Conservation (phyloP, 495 filamentous ascomycete genomes). For the Talaromyces wortmannii region DNA sequence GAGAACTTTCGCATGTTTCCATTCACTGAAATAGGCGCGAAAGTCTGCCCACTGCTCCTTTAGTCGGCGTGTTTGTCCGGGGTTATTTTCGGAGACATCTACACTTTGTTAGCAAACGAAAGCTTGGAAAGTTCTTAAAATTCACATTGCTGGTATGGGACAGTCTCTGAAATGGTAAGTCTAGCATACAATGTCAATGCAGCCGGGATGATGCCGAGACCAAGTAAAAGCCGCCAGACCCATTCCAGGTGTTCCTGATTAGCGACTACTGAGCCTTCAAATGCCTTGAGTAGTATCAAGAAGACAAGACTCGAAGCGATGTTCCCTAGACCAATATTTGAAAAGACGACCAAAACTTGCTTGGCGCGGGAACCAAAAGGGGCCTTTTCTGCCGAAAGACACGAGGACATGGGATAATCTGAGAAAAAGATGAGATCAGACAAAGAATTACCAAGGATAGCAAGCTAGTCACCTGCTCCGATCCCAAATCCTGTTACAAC, state of each 20-base stretch:
- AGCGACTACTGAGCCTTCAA: slow-evolving; percentile 5
- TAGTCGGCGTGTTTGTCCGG: slow-evolving; percentile 8
- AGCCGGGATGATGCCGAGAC: slow-evolving; percentile 46
- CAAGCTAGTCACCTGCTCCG: slow-evolving; percentile 17
- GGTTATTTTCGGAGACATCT: not conserved
- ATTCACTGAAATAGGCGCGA: slow-evolving; percentile 12
- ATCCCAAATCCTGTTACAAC: slow-evolving; percentile 30
- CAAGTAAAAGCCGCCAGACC: slow-evolving; percentile 46
- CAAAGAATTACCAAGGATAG: not conserved
- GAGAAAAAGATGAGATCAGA: not conserved
- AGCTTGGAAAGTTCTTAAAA: slow-evolving; percentile 20
- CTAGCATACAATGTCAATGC: slow-evolving; percentile 42
- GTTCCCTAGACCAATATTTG: slow-evolving; percentile 12
- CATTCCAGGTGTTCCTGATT: slow-evolving; percentile 9
- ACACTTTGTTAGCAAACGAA: not conserved
- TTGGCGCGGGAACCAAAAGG: slow-evolving; percentile 10
- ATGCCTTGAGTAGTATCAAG: slow-evolving; percentile 11
- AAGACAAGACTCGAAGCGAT: slow-evolving; percentile 13
- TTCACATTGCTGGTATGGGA: slow-evolving; percentile 37
- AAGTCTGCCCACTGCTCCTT: slow-evolving; percentile 14
- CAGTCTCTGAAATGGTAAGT: slow-evolving; percentile 46
- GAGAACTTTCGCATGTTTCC: slow-evolving; percentile 13
- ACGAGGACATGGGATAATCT: slow-evolving; percentile 15
- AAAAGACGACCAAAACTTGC: slow-evolving; percentile 8
- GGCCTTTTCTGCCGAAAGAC: slow-evolving; percentile 9